phyloP scores from a whole-genome alignment of 352 stramenopile genomes.

The Phytophthora capsici region DNA sequence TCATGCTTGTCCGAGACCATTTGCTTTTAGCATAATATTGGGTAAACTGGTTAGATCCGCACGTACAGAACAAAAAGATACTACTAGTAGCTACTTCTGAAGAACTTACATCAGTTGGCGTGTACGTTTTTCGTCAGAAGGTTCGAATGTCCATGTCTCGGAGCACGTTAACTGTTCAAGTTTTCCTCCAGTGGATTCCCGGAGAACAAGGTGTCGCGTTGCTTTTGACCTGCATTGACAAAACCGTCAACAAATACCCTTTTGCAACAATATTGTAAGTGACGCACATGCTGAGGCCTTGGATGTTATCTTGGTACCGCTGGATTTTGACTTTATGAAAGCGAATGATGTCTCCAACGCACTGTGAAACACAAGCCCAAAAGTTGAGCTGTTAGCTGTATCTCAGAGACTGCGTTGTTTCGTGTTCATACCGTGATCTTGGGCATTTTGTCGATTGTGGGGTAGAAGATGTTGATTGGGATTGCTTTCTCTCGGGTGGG shows the following conservation, averaged over 20 bases:
- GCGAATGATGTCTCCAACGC: conserved; percentile 77
- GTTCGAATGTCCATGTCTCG: conserved; percentile 68
- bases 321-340: conserved; percentile 83
- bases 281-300: conserved; percentile 64
- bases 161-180: conserved; percentile 60
- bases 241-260: neutral
- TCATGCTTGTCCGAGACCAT: conserved; percentile 54
- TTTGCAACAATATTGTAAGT: no score
- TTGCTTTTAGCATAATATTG: conserved; percentile 34
- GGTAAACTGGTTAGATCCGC: neutral
- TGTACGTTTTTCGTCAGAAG: conserved; percentile 52
- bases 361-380: conserved; percentile 33
- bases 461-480: conserved; percentile 73
- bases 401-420: neutral
- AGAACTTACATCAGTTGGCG: conserved; percentile 43
- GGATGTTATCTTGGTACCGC: conserved; percentile 56
- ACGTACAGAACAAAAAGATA: no score
- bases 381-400: neutral
- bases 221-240: conserved; percentile 31
- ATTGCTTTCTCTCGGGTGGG: conserved; percentile 59
- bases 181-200: conserved; percentile 30
- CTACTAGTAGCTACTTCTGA: no score
- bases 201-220: conserved; percentile 70
- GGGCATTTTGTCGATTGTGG: conserved; percentile 63
- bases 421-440: conserved; percentile 51